Base-by-base conservation (phyloP, 441 rosid genomes). In the Eutrema salsugineum region DNA sequence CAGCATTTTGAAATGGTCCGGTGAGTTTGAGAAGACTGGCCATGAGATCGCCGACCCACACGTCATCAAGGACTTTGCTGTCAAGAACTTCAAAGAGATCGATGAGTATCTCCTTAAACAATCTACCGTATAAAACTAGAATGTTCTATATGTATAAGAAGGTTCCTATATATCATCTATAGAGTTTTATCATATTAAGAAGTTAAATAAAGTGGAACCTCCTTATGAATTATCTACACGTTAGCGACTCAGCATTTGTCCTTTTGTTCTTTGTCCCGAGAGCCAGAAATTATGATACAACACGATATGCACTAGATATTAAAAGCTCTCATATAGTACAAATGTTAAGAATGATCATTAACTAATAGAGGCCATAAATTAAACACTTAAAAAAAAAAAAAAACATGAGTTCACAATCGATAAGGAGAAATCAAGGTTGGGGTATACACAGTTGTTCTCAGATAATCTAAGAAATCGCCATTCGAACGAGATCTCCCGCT, bases 21-120 rank as follows among this genome's bases (percentile, higher is more conserved):
- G 88, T 42, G 88, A 82, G 71, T 94, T 78, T 65, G 91, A 87
- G 77, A 91, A 88, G 81, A 82, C 85, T 17, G 83, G 78, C 22
- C 88, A 87, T 12, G 96, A 88, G 53, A 75, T 87, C 68, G 86
- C 85, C 1, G 96, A 87, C 11, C 98, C 98, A 3, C 84, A 83
- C 59, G 70, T 77, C 48, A 85, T 91, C 49, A 88, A 83, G 83
- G 97, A 94, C 49, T 94, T 94, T 56, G 97, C 83, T 2, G 79
- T 85, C 36, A 84, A 82, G 86, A 94, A 91, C 86, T 87, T 91
- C 79, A 46, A 60, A 53, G 97, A 91, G 82, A 84, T 94, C 9
- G 97, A 89, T 76, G 96, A 83, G 24, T 76, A 72, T 61, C 73
- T 86, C 72, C 79, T 51, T 38, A 82, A 81, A 53, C 71, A 82